Percentiles rank a stretch among this genome's conserved stretches.
Evolutionary conservation across 306 rosid genomes (phyloP).

Genomic region (Albizia julibrissin): DNA sequence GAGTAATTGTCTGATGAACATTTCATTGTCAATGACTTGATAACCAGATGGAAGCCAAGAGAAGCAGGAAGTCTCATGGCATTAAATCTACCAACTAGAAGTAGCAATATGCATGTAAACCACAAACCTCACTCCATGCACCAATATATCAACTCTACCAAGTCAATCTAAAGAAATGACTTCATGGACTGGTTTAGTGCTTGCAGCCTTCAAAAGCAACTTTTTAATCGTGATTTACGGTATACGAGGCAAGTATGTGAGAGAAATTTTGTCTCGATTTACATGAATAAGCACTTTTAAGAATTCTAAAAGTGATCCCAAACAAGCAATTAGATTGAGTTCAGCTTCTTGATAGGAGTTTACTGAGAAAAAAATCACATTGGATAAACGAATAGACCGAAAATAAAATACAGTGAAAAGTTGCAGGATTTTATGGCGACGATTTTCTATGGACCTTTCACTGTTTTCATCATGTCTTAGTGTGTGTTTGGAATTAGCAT

Average conservation of each 20-base stretch:
- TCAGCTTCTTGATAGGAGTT: background rate
- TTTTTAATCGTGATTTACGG: too few species aligned
- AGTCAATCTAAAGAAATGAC: background rate
- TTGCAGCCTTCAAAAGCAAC: too few species aligned
- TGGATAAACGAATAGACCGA: background rate
- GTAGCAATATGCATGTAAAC: background rate
- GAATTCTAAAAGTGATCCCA: too few species aligned
- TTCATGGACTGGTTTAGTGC: background rate
- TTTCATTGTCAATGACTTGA: constrained; percentile 16
- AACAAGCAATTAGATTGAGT: too few species aligned
- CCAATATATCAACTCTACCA: background rate
- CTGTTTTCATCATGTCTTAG: background rate
- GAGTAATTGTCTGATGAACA: background rate
- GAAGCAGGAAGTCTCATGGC: background rate
- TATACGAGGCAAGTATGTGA: too few species aligned
- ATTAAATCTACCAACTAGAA: background rate
- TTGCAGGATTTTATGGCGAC: background rate
- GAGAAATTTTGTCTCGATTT: too few species aligned
- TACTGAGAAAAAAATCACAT: background rate
- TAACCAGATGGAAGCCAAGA: background rate
- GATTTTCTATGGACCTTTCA: background rate
- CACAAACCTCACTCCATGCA: background rate
- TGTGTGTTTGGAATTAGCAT: too few species aligned
- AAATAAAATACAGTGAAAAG: background rate
- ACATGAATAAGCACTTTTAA: too few species aligned